Percentiles rank a stretch among this genome's conserved stretches.
Evolutionary conservation across 2,329 filamentous ascomycete species (phyloP).

Genomic region (Penicillium sp.): DNA sequence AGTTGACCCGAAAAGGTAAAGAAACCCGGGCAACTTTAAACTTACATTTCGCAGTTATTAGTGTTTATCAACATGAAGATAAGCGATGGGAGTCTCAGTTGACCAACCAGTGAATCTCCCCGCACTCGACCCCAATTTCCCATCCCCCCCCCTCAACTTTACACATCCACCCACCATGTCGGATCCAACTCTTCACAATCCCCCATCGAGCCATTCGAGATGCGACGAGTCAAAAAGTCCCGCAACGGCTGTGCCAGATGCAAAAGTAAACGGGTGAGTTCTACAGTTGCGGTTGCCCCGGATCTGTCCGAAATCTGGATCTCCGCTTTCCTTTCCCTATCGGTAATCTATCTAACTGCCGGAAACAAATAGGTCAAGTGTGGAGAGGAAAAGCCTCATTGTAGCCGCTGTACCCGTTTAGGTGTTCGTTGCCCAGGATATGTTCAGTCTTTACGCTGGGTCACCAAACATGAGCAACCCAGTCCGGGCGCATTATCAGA

Average conservation of each 20-base stretch:
- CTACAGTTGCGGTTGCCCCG: not conserved
- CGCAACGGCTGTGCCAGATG: constrained; percentile 51
- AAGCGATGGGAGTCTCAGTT: not conserved
- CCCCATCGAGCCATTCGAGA: constrained; percentile 19
- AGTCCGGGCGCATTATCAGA: constrained; percentile 28
- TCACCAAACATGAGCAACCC: constrained; percentile 41
- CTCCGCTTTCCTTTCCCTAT: constrained; percentile 5
- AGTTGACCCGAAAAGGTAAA: constrained; percentile 19
- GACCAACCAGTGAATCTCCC: constrained; percentile 16
- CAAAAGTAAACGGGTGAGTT: constrained; percentile 48
- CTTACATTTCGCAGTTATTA: not conserved
- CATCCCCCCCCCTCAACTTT: not conserved
- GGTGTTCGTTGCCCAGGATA: constrained; percentile 48
- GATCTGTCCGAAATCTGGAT: constrained; percentile 3
- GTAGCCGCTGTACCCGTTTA: constrained; percentile 46
- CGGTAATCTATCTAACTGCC: constrained; percentile 7
- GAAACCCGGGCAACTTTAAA: not conserved
- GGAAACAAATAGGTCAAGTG: constrained; percentile 44
- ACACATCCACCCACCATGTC: constrained; percentile 11
- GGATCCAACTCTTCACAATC: constrained; percentile 14
- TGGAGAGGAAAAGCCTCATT: constrained; percentile 48
- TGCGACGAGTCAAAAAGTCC: constrained; percentile 51
- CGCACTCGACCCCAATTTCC: constrained; percentile 17
- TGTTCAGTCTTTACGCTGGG: constrained; percentile 46
- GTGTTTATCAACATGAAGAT: not conserved